These are phyloP conservation scores for Penicillium dipodomyicola DNA, from an alignment of 495 filamentous ascomycete species.

Conservation along the genomic window DNA sequence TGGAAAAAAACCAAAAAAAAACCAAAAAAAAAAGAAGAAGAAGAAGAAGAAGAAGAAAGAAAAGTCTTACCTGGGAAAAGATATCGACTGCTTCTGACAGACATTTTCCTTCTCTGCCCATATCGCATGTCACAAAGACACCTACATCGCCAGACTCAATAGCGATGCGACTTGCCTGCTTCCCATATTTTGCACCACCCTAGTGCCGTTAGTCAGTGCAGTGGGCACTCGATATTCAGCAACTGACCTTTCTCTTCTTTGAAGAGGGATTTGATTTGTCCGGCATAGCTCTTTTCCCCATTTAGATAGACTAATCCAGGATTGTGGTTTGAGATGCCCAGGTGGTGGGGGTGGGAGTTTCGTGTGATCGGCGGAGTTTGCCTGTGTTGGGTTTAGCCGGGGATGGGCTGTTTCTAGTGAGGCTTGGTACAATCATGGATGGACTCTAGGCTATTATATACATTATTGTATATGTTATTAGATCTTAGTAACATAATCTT, in stretches of 20 bases:
- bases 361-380: constrained; percentile 15
- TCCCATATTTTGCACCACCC: constrained; percentile 32
- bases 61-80: constrained; percentile 64
- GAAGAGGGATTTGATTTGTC: constrained; percentile 24
- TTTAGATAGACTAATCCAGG: constrained; percentile 22
- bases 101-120: constrained; percentile 74
- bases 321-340: neutral
- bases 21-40: neutral
- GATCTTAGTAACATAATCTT: neutral
- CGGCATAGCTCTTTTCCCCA: constrained; percentile 37
- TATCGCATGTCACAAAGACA: constrained; percentile 86
- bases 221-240: neutral
- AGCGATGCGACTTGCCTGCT: constrained; percentile 20
- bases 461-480: neutral
- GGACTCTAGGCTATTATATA: neutral
- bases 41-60: too few species aligned
- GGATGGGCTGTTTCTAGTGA: constrained; percentile 3
- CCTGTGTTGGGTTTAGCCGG: constrained; percentile 18
- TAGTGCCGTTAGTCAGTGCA: constrained; percentile 5
- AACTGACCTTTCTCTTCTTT: constrained; percentile 42
- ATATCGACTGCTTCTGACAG: constrained; percentile 68
- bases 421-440: constrained; percentile 10
- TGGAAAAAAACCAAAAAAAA: neutral
- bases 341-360: constrained; percentile 16
- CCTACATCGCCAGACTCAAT: constrained; percentile 78